Percentiles rank a stretch among this genome's conserved stretches.
These are phyloP conservation scores for Plenodomus tracheiphilus DNA, from an alignment of 2,329 filamentous ascomycete species.

Conservation along the genomic window DNA sequence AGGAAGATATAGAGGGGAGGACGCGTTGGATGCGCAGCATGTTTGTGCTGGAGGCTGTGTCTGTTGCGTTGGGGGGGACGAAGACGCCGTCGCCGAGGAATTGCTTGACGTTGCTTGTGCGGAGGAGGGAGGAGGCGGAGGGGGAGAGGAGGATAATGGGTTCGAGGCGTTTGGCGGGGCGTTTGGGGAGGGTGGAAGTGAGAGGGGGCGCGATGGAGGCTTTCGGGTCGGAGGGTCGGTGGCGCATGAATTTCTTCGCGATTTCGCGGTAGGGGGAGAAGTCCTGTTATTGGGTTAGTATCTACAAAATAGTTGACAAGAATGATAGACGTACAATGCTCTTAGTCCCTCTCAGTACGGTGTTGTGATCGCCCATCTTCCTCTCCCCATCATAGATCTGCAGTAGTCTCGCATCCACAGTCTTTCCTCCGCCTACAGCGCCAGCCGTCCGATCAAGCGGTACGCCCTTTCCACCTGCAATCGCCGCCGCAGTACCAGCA, in stretches of 20 bases:
- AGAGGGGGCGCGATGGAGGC: conserved; percentile 41
- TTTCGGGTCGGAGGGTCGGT: conserved; percentile 46
- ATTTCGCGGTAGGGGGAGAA: conserved; percentile 92
- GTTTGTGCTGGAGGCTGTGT: conserved; percentile 63
- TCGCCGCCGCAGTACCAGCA: conserved; percentile 56
- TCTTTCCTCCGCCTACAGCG: conserved; percentile 49
- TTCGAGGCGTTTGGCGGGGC: conserved; percentile 53
- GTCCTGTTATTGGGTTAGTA: conserved; percentile 62
- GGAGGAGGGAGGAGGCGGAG: conserved; percentile 89
- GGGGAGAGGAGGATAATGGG: conserved; percentile 97
- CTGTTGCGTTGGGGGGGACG: conserved; percentile 69
- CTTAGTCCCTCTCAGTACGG: conserved; percentile 81
- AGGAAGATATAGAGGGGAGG: conserved; percentile 68
- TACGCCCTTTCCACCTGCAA: conserved; percentile 54
- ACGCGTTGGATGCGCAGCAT: conserved; percentile 84
- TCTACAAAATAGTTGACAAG: conserved; percentile 4
- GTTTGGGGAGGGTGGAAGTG: conserved; percentile 46
- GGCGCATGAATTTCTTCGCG: conserved; percentile 73
- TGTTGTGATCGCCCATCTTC: conserved; percentile 91
- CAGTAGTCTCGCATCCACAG: conserved; percentile 72
- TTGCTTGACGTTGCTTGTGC: conserved; percentile 92
- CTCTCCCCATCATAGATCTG: conserved; percentile 92
- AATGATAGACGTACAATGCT: conserved; percentile 66
- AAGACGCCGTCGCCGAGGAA: conserved; percentile 89
- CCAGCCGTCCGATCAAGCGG: conserved; percentile 44